Evolutionary conservation across 208 protist species (phyloP), one percentile per base, ranked within the genome.

Genomic region (Kentomonas sorsogonicus): DNA sequence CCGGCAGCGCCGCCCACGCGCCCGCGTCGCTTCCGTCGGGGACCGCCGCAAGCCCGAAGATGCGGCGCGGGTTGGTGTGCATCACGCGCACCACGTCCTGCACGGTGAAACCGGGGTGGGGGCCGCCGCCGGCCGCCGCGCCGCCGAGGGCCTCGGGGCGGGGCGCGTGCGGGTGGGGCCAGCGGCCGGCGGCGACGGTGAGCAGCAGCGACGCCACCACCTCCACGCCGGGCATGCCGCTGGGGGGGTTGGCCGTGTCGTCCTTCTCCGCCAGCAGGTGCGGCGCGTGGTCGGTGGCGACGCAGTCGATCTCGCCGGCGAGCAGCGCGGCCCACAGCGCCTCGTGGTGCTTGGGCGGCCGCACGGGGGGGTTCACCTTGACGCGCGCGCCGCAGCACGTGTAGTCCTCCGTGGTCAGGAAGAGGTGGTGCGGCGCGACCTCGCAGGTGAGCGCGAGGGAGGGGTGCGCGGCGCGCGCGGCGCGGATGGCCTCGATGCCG

Each of bases 201-300:
- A 97, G 73, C 60, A 97, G 74, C n/a, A 98, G 73, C 39, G 91
- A 85, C 26, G 97, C 75, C 2, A 94, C 77, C 18, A 95, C 77
- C 72, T 97, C 92, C 15, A 97, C 74, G n/a, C 78, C 72, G 13
- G 93, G 95, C 85, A 96, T 93, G 27, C 95, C 95, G 39, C 93
- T 95, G 34, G 92, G 91, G 29, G 91, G 84, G 27, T 81, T 80
- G 18, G 29, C 66, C 23, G 13, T 50, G 38, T 69, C 55, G 39
- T 72, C 66, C 77, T 98, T 98, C 65, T 97, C 93, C 18, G 57
- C 69, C 4, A 83, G 41, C 3, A 87, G 91, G 72, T 98, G 95
- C 39, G 95, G 95, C 3, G 95, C 95, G 74, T 98, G 95, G 65
- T 98, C 93, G 26, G 93, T 97, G 52, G 76, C 89, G 51, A 98